phyloP scores from a whole-genome alignment of 1,284 basidiomycete species.

The Mycosarcoma maydis region DNA sequence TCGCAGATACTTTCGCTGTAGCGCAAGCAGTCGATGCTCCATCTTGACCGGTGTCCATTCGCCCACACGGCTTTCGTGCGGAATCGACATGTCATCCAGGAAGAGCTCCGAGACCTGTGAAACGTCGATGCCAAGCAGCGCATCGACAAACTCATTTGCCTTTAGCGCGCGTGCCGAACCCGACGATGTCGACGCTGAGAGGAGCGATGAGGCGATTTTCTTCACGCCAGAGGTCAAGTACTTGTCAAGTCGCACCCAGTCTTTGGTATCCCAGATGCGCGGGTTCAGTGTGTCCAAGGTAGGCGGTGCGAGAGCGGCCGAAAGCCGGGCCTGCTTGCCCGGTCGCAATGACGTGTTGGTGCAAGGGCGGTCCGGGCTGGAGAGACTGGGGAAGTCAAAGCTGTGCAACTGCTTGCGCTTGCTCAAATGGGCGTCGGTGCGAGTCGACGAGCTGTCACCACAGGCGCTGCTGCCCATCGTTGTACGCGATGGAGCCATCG shows the following conservation, averaged over 20 bases:
- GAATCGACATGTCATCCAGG: constrained; percentile 19
- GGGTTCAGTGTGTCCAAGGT: constrained; percentile 8
- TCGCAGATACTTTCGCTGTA: constrained; percentile 37
- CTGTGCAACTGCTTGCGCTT: constrained; percentile 6
- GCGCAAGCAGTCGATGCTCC: constrained; percentile 20
- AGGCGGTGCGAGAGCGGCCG: constrained; percentile 8
- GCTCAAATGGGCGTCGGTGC: constrained; percentile 5
- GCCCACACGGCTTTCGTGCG: background rate
- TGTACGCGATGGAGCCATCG: constrained; percentile 1
- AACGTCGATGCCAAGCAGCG: constrained; percentile 9
- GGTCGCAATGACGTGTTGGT: background rate
- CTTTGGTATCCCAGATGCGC: constrained; percentile 22
- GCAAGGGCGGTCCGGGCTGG: constrained; percentile 9
- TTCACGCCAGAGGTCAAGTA: constrained; percentile 32
- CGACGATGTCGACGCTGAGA: background rate
- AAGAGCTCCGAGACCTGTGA: constrained; percentile 9
- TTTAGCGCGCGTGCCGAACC: background rate
- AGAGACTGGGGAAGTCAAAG: constrained; percentile 13
- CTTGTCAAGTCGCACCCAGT: constrained; percentile 43
- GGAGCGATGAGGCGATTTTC: constrained; percentile 7
- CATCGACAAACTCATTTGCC: constrained; percentile 14
- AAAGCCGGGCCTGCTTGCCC: constrained; percentile 21
- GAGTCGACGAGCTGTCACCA: constrained; percentile 6
- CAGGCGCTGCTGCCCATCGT: background rate
- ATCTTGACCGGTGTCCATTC: constrained; percentile 36